Evolutionary conservation across 495 filamentous ascomycete species (phyloP), one percentile per base, ranked within the genome.

Genomic region (Penicillium odoratum): DNA sequence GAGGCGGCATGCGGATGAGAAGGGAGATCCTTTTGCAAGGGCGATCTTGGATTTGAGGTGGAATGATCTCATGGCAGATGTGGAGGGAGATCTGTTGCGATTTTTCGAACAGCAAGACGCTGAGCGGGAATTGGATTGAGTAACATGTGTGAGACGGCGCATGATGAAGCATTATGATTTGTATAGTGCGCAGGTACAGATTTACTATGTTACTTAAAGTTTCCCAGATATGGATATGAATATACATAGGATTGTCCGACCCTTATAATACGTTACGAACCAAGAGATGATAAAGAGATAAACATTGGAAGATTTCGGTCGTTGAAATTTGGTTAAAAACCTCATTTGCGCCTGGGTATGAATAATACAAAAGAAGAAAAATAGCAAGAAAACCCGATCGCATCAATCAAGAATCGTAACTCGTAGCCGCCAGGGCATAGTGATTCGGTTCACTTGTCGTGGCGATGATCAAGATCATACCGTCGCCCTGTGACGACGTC

Each of bases 11-110:
- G 67, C 68, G 7, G 63, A 60, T 65, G 67, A 61, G 1, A 58
- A 57, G 16, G 67, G 62, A 28, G 74, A 79, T 70, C 69, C 68
- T 5, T 77, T 79, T 56, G 59, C 69, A 1, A 45, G n/a, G 50
- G 28, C 70, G 8, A 58, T 79, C 42, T 56, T 73, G 18, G 43
- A 71, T 16, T 52, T 72, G 33, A 51, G 74, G 15, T 78, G 75
- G 76, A 52, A 62, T 34, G 64, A 69, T 21, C 62, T 78, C 9
- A 65, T 68, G 3, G 25, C 29, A 0, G 11, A 56, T 9, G 56
- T 28, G 5, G 55, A 55, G 45, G 42, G 51, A 40, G 68, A 74
- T 31, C 38, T 67, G 48, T 15, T 65, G 36, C 48, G 69, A 8
- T 67, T 68, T 55, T 31, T 34, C 36, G 36, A 26, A 28, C 13